Evolutionary conservation across 192 early-diverging fungal genomes (phyloP).

Genomic region (Thamnidium elegans): DNA sequence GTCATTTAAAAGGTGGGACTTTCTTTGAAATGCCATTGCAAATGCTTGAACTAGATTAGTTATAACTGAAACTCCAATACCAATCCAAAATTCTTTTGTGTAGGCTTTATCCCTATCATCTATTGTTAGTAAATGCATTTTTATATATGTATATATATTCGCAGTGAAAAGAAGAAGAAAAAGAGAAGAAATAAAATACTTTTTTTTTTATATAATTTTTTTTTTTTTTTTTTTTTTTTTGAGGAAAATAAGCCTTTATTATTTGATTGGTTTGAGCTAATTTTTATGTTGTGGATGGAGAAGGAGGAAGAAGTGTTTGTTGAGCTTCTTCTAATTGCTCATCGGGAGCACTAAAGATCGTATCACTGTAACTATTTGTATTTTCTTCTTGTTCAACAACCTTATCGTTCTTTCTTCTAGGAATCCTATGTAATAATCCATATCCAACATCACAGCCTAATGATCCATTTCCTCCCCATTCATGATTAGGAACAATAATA

Average conservation of each 20-base stretch:
- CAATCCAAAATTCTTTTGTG: conserved; percentile 31
- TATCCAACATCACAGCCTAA: conserved; percentile 75
- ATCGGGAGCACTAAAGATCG: conserved; percentile 30
- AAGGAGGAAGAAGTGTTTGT: conserved; percentile 2
- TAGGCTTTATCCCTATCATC: conserved; percentile 4
- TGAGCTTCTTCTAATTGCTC: background rate
- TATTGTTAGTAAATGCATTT: background rate
- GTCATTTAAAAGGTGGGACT: conserved; percentile 65
- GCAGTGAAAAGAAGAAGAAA: conserved; percentile 1
- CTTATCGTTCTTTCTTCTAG: conserved; percentile 16
- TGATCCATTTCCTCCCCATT: conserved; percentile 68
- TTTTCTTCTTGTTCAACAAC: conserved; percentile 4
- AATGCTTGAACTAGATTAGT: conserved; percentile 46
- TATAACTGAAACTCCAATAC: conserved; percentile 20
- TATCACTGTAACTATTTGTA: conserved; percentile 20
- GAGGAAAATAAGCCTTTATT: too few species aligned
- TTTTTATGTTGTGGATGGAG: background rate
- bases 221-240: too few species aligned
- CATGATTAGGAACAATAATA: conserved; percentile 61
- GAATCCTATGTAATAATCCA: conserved; percentile 46
- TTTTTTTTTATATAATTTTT: too few species aligned
- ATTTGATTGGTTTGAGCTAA: background rate
- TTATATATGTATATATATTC: background rate
- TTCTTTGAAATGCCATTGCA: conserved; percentile 72
- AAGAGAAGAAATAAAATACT: background rate